Evolutionary conservation across 352 stramenopile genomes (phyloP).

Genomic region (Phytophthora europaea): DNA sequence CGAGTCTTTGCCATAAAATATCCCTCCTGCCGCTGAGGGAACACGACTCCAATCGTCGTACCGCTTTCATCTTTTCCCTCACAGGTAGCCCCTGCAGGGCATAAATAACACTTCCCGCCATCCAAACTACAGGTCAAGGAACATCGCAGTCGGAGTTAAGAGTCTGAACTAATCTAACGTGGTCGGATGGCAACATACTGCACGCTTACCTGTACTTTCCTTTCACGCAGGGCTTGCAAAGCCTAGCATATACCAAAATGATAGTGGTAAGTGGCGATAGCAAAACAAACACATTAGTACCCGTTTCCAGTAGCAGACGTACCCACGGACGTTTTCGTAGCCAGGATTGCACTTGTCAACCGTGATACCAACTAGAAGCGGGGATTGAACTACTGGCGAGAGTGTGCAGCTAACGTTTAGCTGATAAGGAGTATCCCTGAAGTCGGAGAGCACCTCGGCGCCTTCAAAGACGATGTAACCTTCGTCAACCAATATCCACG

Average conservation of each 20-base stretch:
- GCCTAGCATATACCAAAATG: conserved; percentile 20
- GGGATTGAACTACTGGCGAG: conserved; percentile 14
- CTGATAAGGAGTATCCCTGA: conserved; percentile 43
- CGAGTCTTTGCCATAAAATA: conserved; percentile 61
- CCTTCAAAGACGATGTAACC: conserved; percentile 67
- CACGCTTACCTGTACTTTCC: conserved; percentile 66
- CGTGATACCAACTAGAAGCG: conserved; percentile 43
- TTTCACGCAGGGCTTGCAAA: conserved; percentile 69
- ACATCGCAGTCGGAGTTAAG: neutral
- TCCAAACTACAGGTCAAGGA: conserved; percentile 55
- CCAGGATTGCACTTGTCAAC: conserved; percentile 68
- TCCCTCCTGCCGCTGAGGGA: conserved; percentile 50
- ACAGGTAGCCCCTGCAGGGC: conserved; percentile 62
- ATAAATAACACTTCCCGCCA: conserved; percentile 68
- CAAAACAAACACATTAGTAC: neutral
- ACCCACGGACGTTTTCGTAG: conserved; percentile 73
- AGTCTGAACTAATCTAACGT: neutral
- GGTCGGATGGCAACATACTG: neutral
- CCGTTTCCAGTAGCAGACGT: conserved; percentile 6
- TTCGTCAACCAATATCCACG: conserved; percentile 26
- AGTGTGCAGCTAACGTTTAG: conserved; percentile 60
- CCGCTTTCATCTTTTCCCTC: conserved; percentile 48
- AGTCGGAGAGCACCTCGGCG: conserved; percentile 48
- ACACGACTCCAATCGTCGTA: conserved; percentile 45
- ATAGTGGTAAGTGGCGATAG: neutral